Percentiles rank a stretch among this genome's conserved stretches.
Conservation (phyloP, 805 yeast species). For the Isabelozyma heimii region DNA sequence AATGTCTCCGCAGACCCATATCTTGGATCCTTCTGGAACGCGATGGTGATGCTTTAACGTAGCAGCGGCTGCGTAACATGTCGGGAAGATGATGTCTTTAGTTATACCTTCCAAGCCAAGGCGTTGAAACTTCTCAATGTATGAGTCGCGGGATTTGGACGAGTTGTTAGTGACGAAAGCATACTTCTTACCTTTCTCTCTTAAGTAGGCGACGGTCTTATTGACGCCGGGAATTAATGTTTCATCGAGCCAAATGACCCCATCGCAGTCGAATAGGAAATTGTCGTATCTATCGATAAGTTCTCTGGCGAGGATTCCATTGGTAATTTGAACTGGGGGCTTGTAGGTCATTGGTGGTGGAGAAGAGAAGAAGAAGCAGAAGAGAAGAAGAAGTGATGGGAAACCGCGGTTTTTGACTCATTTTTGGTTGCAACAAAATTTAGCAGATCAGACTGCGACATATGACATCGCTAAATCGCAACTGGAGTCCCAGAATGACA, state of each 20-base stretch:
- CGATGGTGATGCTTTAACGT: constrained; percentile 15
- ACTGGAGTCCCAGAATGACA: no score
- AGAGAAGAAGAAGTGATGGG: not conserved
- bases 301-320: constrained; percentile 12
- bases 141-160: constrained; percentile 30
- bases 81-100: constrained; percentile 31
- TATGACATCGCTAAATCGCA: no score
- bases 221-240: constrained; percentile 30
- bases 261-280: constrained; percentile 42
- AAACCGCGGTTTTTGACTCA: not conserved
- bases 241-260: constrained; percentile 41
- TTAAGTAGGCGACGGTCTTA: constrained; percentile 21
- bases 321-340: constrained; percentile 2
- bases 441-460: no score
- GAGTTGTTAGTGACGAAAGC: constrained; percentile 40
- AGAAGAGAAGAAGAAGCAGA: not conserved
- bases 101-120: constrained; percentile 27
- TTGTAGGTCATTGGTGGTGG: not conserved
- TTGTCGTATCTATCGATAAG: constrained; percentile 30
- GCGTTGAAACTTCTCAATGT: constrained; percentile 27
- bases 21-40: constrained; percentile 27
- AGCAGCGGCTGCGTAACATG: constrained; percentile 36
- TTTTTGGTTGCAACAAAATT: not conserved
- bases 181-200: constrained; percentile 19
- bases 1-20: constrained; percentile 40